A percentile compares a stretch with the other conserved stretches of the same genome.
These are phyloP conservation scores for Yarrowia hollandica DNA, from an alignment of 805 yeast genomes.

Conservation along the genomic window DNA sequence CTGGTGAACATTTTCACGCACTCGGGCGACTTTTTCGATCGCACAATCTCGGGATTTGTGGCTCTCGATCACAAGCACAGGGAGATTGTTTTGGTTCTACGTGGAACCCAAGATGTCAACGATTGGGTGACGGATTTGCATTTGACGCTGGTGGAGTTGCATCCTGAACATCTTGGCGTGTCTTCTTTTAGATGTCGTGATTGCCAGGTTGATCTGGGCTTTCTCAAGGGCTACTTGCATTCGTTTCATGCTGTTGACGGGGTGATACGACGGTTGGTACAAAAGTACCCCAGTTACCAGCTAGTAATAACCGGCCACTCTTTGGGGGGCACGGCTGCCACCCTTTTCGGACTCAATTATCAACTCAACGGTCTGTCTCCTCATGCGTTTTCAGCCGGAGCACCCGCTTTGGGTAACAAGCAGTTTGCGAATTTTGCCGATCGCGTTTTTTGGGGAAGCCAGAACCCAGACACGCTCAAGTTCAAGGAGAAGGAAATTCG, in stretches of 20 bases:
- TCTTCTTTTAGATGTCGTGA: neutral
- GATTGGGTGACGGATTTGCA: slow-evolving; percentile 16
- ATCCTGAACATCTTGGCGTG: neutral
- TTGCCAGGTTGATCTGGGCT: slow-evolving; percentile 3
- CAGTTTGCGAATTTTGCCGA: slow-evolving; percentile 22
- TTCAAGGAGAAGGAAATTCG: neutral
- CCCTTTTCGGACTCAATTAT: slow-evolving; percentile 14
- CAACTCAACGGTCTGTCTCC: neutral
- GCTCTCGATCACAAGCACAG: slow-evolving; percentile 12
- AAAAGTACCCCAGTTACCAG: neutral
- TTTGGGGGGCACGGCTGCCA: slow-evolving; percentile 8
- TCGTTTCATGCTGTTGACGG: neutral
- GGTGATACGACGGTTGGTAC: neutral
- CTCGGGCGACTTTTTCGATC: neutral
- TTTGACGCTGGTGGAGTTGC: neutral
- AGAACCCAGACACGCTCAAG: neutral
- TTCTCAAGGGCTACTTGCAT: slow-evolving; percentile 5
- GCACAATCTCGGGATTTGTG: slow-evolving; percentile 14
- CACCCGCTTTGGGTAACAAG: slow-evolving; percentile 2
- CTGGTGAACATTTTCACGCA: slow-evolving; percentile 17
- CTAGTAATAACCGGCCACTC: slow-evolving; percentile 10
- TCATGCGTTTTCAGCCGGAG: neutral
- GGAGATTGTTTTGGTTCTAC: neutral
- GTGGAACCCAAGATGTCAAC: slow-evolving; percentile 4
- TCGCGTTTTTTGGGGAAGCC: slow-evolving; percentile 4